A percentile compares a stretch with the other conserved stretches of the same genome.
Evolutionary conservation across 805 yeast species (phyloP).

Genomic region (Starmerella floricola): DNA sequence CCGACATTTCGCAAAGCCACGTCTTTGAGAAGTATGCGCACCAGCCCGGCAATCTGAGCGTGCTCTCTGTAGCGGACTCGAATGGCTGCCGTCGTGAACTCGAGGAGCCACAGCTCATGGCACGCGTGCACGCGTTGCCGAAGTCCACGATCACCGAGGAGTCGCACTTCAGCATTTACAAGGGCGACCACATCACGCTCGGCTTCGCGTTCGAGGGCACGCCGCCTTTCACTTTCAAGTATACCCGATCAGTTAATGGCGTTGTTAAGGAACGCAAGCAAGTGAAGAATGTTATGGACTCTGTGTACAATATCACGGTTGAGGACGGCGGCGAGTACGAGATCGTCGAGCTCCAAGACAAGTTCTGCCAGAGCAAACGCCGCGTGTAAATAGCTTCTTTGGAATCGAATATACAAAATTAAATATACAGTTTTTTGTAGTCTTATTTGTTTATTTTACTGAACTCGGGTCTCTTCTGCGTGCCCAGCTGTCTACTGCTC

Average conservation of each 20-base stretch:
- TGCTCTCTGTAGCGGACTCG: slow-evolving; percentile 60
- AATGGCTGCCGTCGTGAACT: slow-evolving; percentile 40
- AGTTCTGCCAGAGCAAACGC: slow-evolving; percentile 40
- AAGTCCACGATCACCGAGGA: slow-evolving; percentile 66
- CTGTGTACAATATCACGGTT: slow-evolving; percentile 60
- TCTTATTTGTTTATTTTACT: too few relatives aligned
- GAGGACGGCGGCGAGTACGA: slow-evolving; percentile 88
- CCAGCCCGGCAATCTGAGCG: slow-evolving; percentile 61
- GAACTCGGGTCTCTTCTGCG: too few relatives aligned
- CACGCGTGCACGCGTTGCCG: slow-evolving; percentile 45
- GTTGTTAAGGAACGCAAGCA: slow-evolving; percentile 45
- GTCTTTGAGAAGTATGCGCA: slow-evolving; percentile 63
- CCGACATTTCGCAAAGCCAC: slow-evolving; percentile 19
- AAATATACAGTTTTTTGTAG: background rate
- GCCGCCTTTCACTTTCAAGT: slow-evolving; percentile 83
- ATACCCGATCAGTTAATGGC: slow-evolving; percentile 48
- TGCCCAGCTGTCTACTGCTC: too few relatives aligned
- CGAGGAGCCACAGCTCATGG: slow-evolving; percentile 23
- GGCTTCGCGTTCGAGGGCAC: slow-evolving; percentile 70
- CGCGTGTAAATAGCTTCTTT: slow-evolving; percentile 43
- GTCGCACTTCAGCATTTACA: slow-evolving; percentile 83
- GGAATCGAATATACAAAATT: slow-evolving; percentile 4
- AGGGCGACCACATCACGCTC: slow-evolving; percentile 88
- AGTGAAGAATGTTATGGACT: slow-evolving; percentile 50
- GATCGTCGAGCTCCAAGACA: slow-evolving; percentile 80